Conservation (phyloP, 1,139 yeast genomes). For the Debaryomycetaceae sp. region DNA sequence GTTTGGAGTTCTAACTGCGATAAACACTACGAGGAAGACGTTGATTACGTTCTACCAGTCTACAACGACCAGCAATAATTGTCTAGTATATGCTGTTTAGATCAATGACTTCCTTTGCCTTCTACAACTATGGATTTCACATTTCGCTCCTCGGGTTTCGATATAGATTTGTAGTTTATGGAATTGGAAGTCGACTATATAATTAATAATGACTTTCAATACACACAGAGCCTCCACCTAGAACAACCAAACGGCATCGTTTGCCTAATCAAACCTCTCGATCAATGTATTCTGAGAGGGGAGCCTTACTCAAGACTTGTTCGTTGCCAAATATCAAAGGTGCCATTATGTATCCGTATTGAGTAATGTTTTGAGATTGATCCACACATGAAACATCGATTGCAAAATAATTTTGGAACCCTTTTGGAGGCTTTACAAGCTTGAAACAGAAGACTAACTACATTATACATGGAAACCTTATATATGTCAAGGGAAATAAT, state of each 20-base stretch:
- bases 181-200: too few species aligned
- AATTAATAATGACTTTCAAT: too few species aligned
- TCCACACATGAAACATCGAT: not conserved
- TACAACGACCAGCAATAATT: not conserved
- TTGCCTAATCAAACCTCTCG: too few species aligned
- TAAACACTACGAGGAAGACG: constrained; percentile 10
- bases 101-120: too few species aligned
- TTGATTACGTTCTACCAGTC: constrained; percentile 9
- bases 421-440: not conserved
- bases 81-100: not conserved
- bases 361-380: not conserved
- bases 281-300: too few species aligned
- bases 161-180: too few species aligned
- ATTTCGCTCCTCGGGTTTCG: too few species aligned
- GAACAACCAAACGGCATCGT: too few species aligned
- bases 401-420: not conserved
- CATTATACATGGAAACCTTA: constrained; percentile 6
- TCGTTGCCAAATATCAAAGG: not conserved
- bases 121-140: too few species aligned
- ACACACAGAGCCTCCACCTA: too few species aligned
- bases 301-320: too few species aligned
- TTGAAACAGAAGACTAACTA: constrained; percentile 1
- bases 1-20: constrained; percentile 11
- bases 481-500: not conserved
- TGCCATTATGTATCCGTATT: not conserved